Evolutionary conservation across 176 grass and related monocot species (phyloP), one percentile per base, ranked within the genome.

Genomic region (Phyllostachys edulis): DNA sequence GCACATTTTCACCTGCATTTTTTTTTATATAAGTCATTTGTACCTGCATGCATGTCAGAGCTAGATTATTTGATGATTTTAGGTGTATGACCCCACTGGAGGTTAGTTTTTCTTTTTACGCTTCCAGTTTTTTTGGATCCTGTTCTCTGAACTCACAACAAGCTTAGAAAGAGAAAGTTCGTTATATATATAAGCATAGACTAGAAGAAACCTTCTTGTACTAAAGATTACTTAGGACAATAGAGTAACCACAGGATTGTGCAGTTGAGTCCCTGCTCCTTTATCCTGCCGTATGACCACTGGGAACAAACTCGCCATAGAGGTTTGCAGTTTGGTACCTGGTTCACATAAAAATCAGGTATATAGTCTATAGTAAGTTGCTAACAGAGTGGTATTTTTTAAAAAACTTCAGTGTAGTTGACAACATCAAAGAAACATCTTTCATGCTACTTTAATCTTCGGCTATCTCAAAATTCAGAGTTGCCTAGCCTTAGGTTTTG

Each of bases 381-480:
- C n/a, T 72, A 11, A 24, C 5, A 70, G 15, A 69, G 15, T 41
- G 8, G 6, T 74, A 45, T 23, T 67, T 21, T 44, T 52, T 21
- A 39, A 65, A 67, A 81, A 73, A 73, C 14, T 20, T 75, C 9
- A 79, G 27, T 47, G 42, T 12, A 46, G 7, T 45, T 65, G 57
- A 59, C 20, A 71, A 77, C 21, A 12, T 87, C 14, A 75, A 81
- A 61, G 20, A 82, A 40, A 66, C 52, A 79, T 73, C 46, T 83
- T 63, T 52, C 17, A 44, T 88, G 21, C 4, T 45, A 61, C 11
- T 67, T 85, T 62, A 15, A 79, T 57, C 71, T 79, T 83, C 4
- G 55, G 24, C 73, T 47, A 66, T 56, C 11, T 83, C 50, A 45
- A 21, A 55, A 34, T 79, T 81, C 47, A 57, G 2, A 65, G 39